Base-by-base conservation (phyloP, 1,284 basidiomycete species). In the Veloboletus limbatus region DNA sequence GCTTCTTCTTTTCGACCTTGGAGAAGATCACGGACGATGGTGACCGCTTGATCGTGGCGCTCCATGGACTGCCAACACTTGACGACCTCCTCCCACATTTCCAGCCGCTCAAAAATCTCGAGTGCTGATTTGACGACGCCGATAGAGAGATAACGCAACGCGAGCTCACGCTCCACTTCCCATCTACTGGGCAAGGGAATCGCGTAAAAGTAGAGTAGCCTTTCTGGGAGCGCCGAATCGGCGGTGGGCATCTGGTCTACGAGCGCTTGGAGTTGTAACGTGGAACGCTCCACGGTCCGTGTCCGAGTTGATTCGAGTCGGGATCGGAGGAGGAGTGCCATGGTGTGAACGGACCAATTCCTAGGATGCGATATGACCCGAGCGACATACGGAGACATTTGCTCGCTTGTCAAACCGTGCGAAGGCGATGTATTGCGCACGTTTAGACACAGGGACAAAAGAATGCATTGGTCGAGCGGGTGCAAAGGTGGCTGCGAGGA, bases 1-100 rank as follows among this genome's bases (percentile, higher is more conserved):
- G 83, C 79, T 68, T 97, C 93, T 24, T 82, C 75, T 63, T 89
- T 92, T 33, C 75, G 73, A 0, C 93, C 95, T 52, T 85, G 85
- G 21, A 97, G 71, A 10, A 97, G 71, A 62, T 95, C 92, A 21
- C 78, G 77, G 20, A 97, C 90, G 59, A 97, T 81, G 1, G 73
- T 65, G 50, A 92, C 76, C 1, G 85, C 95, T 59, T 82, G 82
- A 47, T 88, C 88, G 10, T 78, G 79, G 48, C 79, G 73, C 54
- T 95, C 94, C 68, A 95, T 77, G 21, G 82, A 74, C 52, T 85
- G 82, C 73, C 86, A 88, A 65, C 94, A 97, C 51, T 79, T 76
- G 21, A 92, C 91, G 8, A 88, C 93, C 53, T 97, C 90, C 69
- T 96, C 94, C 93, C 93, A 97, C 92, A 97, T 93, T 70, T 97